Evolutionary conservation across 257 asterid species (phyloP).

Genomic region (Solanum appendiculatum): DNA sequence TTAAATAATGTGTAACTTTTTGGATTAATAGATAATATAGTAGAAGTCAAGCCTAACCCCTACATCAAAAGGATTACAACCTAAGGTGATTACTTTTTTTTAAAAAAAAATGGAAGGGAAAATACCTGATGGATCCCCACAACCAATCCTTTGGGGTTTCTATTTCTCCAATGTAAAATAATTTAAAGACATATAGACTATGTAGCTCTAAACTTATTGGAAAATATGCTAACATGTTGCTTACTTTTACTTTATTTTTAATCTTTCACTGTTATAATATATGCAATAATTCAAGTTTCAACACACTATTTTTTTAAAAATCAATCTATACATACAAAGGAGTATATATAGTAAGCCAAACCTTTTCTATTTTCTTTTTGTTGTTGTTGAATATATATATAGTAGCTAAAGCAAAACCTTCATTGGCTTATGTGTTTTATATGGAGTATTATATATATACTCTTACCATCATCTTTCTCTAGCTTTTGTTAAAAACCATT

Average conservation of each 20-base stretch:
- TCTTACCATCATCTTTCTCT: not conserved
- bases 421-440: too few species aligned
- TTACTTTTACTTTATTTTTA: not conserved
- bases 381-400: too few species aligned
- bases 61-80: not conserved
- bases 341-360: not conserved
- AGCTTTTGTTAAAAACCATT: not conserved
- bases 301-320: too few species aligned
- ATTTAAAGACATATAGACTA: not conserved
- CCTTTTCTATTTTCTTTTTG: not conserved
- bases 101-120: too few species aligned
- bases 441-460: not conserved
- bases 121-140: too few species aligned
- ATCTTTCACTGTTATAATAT: not conserved
- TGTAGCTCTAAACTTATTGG: not conserved
- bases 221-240: not conserved
- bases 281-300: too few species aligned
- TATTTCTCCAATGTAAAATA: too few species aligned
- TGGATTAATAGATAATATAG: not conserved
- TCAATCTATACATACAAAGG: not conserved
- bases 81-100: not conserved
- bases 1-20: not conserved
- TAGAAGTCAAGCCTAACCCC: not conserved
- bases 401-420: too few species aligned
- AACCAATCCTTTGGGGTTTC: too few species aligned